phyloP scores from a whole-genome alignment of 2,329 filamentous ascomycete genomes.

The Knoxdaviesia capensis region DNA sequence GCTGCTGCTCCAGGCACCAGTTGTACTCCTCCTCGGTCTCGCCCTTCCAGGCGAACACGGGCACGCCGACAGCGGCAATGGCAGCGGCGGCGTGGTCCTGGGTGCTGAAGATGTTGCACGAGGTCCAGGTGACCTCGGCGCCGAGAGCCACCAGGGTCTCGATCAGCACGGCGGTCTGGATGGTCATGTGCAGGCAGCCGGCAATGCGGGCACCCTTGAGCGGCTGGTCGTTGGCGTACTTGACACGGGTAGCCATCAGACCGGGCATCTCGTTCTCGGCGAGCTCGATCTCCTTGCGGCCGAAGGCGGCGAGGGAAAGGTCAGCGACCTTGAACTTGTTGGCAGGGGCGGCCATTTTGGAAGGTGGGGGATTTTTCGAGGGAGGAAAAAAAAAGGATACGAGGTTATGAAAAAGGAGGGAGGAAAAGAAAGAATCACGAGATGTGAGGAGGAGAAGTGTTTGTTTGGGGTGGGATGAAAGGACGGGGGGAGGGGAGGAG shows the following conservation, averaged over 20 bases:
- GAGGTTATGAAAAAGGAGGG: constrained; percentile 4
- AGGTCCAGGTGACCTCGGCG: constrained; percentile 97
- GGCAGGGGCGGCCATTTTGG: constrained; percentile 56
- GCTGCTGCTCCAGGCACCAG: constrained; percentile 98
- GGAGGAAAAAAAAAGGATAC: constrained; percentile 4
- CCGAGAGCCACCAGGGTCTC: constrained; percentile 89
- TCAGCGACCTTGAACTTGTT: constrained; percentile 97
- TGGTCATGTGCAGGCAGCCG: constrained; percentile 98
- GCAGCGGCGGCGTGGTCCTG: constrained; percentile 96
- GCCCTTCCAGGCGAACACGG: constrained; percentile 62
- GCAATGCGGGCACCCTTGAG: constrained; percentile 89
- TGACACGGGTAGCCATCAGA: constrained; percentile 83
- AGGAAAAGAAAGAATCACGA: constrained; percentile 3
- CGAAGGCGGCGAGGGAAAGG: constrained; percentile 92
- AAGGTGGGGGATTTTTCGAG: constrained; percentile 6
- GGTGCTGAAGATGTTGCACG: constrained; percentile 99
- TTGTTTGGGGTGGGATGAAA: constrained; percentile 4
- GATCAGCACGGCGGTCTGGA: constrained; percentile 98
- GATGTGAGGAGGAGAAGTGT: constrained; percentile 2
- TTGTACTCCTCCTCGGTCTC: constrained; percentile 99
- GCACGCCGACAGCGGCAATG: constrained; percentile 82
- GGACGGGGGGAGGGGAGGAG: constrained; percentile 3
- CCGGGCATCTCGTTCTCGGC: constrained; percentile 95
- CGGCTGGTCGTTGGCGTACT: constrained; percentile 87
- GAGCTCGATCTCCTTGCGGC: constrained; percentile 96